phyloP scores from a whole-genome alignment of 2,329 filamentous ascomycete genomes.

The Botrytis galanthina region DNA sequence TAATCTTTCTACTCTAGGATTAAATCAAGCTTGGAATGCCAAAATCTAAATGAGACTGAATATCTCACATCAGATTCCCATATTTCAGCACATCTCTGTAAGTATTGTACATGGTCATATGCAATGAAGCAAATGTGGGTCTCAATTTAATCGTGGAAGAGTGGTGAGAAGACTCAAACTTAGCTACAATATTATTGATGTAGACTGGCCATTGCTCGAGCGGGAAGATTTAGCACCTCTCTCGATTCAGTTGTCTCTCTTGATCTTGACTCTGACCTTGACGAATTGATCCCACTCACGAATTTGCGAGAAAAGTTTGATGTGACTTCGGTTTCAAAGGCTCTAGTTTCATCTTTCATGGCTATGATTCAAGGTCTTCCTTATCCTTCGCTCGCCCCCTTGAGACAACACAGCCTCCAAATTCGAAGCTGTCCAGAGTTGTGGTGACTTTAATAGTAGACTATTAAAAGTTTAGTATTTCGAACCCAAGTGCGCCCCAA shows the following conservation, averaged over 20 bases:
- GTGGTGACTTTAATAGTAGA: neutral
- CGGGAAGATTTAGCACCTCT: neutral
- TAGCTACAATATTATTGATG: fast-evolving
- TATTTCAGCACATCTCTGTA: neutral
- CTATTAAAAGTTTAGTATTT: too few relatives aligned
- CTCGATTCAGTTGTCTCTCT: neutral
- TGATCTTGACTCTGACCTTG: neutral
- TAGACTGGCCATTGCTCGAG: neutral
- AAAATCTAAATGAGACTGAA: neutral
- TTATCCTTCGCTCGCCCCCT: fast-evolving
- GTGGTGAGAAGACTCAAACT: neutral
- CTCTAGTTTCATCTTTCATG: neutral
- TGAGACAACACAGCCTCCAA: fast-evolving
- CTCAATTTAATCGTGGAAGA: neutral
- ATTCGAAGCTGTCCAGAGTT: neutral
- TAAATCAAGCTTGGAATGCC: neutral
- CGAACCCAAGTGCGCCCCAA: neutral
- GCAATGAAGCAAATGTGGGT: neutral
- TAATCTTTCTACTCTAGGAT: neutral
- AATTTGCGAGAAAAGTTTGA: neutral
- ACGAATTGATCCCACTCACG: neutral
- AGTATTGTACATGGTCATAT: neutral
- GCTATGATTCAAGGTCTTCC: fast-evolving
- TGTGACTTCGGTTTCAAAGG: neutral
- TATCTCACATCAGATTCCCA: neutral